Percentiles rank a stretch among this genome's conserved stretches.
Evolutionary conservation across 2,329 filamentous ascomycete genomes (phyloP).

Genomic region (Trichoderma koningiopsis): DNA sequence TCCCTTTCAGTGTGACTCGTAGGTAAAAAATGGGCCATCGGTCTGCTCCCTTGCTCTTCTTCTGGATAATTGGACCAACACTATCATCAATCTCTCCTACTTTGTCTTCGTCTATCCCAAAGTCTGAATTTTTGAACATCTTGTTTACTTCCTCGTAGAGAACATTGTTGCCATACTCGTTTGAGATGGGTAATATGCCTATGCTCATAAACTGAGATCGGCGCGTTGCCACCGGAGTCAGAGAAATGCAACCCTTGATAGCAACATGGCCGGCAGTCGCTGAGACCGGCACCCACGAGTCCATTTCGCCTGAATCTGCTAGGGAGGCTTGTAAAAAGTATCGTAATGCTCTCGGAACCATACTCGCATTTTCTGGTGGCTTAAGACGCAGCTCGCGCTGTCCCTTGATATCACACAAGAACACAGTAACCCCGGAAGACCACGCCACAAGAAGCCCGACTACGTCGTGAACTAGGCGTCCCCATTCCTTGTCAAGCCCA

Average conservation of each 20-base stretch:
- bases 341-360: slow-evolving; percentile 40
- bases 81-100: slow-evolving; percentile 34
- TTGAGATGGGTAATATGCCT: slow-evolving; percentile 66
- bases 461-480: slow-evolving; percentile 59
- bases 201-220: slow-evolving; percentile 80
- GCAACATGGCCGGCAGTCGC: slow-evolving; percentile 64
- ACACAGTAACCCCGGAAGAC: slow-evolving; percentile 58
- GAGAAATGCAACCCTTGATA: slow-evolving; percentile 71
- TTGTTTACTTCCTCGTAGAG: slow-evolving; percentile 79
- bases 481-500: slow-evolving; percentile 65
- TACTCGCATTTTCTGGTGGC: slow-evolving; percentile 30
- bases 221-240: slow-evolving; percentile 69
- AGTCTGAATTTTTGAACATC: slow-evolving; percentile 74
- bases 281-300: slow-evolving; percentile 70
- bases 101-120: slow-evolving; percentile 63
- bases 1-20: slow-evolving; percentile 54
- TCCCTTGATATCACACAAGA: slow-evolving; percentile 54
- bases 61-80: slow-evolving; percentile 32
- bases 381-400: slow-evolving; percentile 45
- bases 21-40: slow-evolving; percentile 89
- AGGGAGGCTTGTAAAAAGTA: slow-evolving; percentile 69
- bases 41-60: slow-evolving; percentile 68
- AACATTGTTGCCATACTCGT: slow-evolving; percentile 59
- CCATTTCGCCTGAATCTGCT: slow-evolving; percentile 52
- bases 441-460: slow-evolving; percentile 72